A percentile compares a stretch with the other conserved stretches of the same genome.
Evolutionary conservation across 2,329 filamentous ascomycete species (phyloP).

Genomic region (Cercospora zeina): DNA sequence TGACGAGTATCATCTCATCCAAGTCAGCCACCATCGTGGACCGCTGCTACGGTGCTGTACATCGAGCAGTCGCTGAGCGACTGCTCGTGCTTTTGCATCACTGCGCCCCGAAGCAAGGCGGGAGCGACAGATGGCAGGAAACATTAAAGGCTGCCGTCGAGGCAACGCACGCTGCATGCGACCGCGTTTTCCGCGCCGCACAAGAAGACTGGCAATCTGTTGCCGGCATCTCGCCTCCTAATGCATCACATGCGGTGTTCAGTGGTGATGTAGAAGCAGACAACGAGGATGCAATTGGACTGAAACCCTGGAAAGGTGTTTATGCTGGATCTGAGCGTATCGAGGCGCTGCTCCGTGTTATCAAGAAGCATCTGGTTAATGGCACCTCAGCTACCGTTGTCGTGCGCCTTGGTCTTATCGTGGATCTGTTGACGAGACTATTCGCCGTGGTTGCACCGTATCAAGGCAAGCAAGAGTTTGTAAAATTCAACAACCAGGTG

Average conservation of each 20-base stretch:
- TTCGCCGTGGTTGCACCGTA: slow-evolving; percentile 61
- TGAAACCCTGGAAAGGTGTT: slow-evolving; percentile 75
- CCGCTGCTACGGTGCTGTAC: slow-evolving; percentile 27
- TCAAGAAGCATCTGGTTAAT: slow-evolving; percentile 63
- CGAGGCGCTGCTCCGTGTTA: slow-evolving; percentile 62
- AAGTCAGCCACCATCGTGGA: neutral
- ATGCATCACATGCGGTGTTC: slow-evolving; percentile 20
- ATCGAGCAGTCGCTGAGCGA: slow-evolving; percentile 57
- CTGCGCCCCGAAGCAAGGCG: slow-evolving; percentile 77
- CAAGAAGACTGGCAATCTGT: slow-evolving; percentile 78
- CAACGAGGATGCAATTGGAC: slow-evolving; percentile 43
- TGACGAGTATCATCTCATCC: slow-evolving; percentile 35
- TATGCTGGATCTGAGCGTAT: slow-evolving; percentile 70
- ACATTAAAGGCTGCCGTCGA: slow-evolving; percentile 62
- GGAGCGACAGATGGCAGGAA: slow-evolving; percentile 75
- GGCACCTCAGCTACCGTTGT: slow-evolving; percentile 66
- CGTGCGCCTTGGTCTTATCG: slow-evolving; percentile 65
- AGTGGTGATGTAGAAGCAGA: slow-evolving; percentile 29
- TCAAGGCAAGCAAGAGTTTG: slow-evolving; percentile 46
- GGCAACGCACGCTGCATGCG: slow-evolving; percentile 68
- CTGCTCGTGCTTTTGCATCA: slow-evolving; percentile 72
- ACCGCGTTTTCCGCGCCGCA: slow-evolving; percentile 75
- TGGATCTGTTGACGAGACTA: slow-evolving; percentile 70
- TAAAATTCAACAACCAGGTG: slow-evolving; percentile 71
- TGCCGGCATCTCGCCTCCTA: slow-evolving; percentile 44